phyloP scores from a whole-genome alignment of 306 rosid genomes.

The Pueraria montana region DNA sequence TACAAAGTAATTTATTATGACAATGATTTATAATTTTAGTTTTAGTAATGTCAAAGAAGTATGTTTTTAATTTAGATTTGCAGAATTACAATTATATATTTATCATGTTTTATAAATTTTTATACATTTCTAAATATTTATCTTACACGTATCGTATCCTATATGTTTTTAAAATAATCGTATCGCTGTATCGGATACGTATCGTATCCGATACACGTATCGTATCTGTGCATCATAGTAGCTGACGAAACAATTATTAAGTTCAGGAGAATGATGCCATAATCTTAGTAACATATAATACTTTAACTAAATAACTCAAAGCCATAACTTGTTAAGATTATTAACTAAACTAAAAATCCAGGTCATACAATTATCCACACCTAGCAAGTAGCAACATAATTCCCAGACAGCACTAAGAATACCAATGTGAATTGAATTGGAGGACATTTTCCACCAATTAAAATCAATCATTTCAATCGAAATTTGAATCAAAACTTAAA shows the following conservation, averaged over 20 bases:
- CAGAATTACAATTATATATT: no score
- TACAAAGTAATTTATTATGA: no score
- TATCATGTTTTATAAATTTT: no score
- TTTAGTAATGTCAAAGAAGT: no score
- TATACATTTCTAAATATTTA: no score
- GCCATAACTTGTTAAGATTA: background rate
- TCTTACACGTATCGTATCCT: no score
- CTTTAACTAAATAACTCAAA: conserved; percentile 1
- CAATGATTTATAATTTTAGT: no score
- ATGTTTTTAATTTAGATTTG: no score
- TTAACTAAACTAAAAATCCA: background rate
- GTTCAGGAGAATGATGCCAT: conserved; percentile 8
- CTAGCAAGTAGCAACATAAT: background rate
- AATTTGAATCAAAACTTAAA: conserved; percentile 4
- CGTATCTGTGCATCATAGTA: no score
- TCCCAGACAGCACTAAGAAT: background rate
- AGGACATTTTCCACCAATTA: background rate
- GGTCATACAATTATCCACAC: background rate
- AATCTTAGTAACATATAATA: background rate
- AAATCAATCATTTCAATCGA: background rate
- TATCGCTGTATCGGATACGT: no score
- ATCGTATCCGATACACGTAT: no score
- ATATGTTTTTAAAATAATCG: no score
- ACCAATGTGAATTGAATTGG: background rate
- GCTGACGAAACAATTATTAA: background rate